phyloP scores from a whole-genome alignment of 352 stramenopile genomes.

The Phytophthora sp. region DNA sequence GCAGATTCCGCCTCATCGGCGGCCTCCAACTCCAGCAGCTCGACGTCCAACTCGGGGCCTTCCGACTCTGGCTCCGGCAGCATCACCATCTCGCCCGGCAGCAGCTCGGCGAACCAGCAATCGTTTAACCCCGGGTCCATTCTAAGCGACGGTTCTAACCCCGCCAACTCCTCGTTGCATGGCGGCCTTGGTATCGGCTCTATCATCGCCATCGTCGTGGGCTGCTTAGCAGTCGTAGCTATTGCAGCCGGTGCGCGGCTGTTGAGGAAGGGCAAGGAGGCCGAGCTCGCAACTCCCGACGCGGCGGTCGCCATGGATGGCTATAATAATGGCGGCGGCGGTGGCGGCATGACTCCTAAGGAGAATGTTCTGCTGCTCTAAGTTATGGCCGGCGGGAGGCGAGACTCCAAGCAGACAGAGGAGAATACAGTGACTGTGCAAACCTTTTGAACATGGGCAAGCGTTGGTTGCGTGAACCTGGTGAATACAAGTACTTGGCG shows the following conservation, averaged over 20 bases:
- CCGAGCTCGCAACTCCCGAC: slow-evolving; percentile 52
- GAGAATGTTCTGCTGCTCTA: slow-evolving; percentile 86
- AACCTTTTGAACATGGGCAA: slow-evolving; percentile 38
- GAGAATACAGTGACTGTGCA: slow-evolving; percentile 45
- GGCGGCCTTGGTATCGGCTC: slow-evolving; percentile 41
- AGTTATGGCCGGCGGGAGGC: slow-evolving; percentile 50
- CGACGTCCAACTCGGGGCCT: slow-evolving; percentile 17
- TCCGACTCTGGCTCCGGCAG: slow-evolving; percentile 28
- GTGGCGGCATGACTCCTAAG: slow-evolving; percentile 79
- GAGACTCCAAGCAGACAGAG: slow-evolving; percentile 23
- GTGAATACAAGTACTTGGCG: slow-evolving; percentile 24
- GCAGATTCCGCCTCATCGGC: slow-evolving; percentile 4
- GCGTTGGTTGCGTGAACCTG: slow-evolving; percentile 28
- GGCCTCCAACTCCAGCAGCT: slow-evolving; percentile 15
- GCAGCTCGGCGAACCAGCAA: slow-evolving; percentile 46
- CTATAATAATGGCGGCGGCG: slow-evolving; percentile 55
- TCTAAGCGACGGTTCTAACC: slow-evolving; percentile 31
- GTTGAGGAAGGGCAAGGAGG: slow-evolving; percentile 72
- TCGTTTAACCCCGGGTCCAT: slow-evolving; percentile 46
- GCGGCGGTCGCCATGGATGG: slow-evolving; percentile 46
- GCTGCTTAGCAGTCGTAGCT: slow-evolving; percentile 73
- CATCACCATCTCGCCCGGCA: slow-evolving; percentile 25
- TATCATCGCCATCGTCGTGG: slow-evolving; percentile 70
- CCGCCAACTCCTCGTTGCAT: not conserved
- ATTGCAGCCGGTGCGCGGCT: slow-evolving; percentile 70